A percentile compares a stretch with the other conserved stretches of the same genome.
phyloP scores from a whole-genome alignment of 805 yeast genomes.

The Metschnikowia arizonensis region DNA sequence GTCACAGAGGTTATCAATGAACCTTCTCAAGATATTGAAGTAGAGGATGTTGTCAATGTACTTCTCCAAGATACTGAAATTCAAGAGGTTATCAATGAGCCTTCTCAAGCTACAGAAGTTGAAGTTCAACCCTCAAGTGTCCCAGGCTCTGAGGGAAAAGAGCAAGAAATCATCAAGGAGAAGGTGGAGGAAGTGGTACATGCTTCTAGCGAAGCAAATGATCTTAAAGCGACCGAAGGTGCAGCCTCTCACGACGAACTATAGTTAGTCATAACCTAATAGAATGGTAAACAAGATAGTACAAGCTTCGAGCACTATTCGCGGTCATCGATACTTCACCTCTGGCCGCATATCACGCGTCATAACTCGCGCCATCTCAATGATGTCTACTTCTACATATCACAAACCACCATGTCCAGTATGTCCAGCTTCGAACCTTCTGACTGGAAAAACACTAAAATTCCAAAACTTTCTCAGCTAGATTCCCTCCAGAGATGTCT shows the following conservation, averaged over 20 bases:
- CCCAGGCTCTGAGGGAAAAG: not conserved
- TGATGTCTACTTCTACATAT: not conserved
- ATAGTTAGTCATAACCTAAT: not conserved
- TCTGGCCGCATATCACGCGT: constrained; percentile 1
- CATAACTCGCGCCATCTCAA: constrained; percentile 5
- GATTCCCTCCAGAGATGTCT: constrained; percentile 78
- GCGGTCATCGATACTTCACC: constrained; percentile 1
- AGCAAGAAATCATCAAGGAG: not conserved
- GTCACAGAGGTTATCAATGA: not conserved
- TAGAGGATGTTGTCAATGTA: not conserved
- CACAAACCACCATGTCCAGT: not conserved
- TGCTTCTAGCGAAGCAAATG: not conserved
- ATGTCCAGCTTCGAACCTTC: constrained; percentile 48
- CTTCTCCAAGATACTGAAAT: not conserved
- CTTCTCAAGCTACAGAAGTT: not conserved
- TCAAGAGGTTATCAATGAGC: not conserved
- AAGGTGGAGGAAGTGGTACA: not conserved
- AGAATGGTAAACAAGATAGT: not conserved
- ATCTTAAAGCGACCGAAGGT: not conserved
- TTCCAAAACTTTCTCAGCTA: constrained; percentile 56
- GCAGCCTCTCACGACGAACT: constrained; percentile 1
- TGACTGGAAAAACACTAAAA: constrained; percentile 56
- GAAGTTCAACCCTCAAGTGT: not conserved
- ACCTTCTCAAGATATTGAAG: not conserved
- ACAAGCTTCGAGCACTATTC: not conserved